Conservation (phyloP, 177 flowering plant genomes). For the Telopea speciosissima region DNA sequence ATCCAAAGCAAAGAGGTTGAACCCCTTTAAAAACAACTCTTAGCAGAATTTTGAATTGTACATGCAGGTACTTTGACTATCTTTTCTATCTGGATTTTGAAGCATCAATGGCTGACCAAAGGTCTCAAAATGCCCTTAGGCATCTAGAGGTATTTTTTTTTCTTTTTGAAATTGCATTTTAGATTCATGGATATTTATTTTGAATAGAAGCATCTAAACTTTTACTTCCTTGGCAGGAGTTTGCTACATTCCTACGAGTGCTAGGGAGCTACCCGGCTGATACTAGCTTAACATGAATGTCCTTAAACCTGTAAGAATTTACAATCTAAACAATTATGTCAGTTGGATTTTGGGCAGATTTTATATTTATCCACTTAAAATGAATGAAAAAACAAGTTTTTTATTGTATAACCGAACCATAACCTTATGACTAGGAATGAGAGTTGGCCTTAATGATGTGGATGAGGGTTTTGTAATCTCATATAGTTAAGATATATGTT, state of each 20-base stretch:
- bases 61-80: slow-evolving; percentile 72
- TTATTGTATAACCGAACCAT: too few relatives aligned
- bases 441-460: too few relatives aligned
- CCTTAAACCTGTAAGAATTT: slow-evolving; percentile 5
- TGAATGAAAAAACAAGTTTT: too few relatives aligned
- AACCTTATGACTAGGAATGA: too few relatives aligned
- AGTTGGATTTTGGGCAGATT: not conserved
- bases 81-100: slow-evolving; percentile 95
- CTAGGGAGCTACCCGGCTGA: slow-evolving; percentile 85
- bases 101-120: slow-evolving; percentile 86
- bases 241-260: slow-evolving; percentile 74
- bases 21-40: too few relatives aligned
- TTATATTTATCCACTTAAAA: not conserved
- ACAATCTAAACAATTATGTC: not conserved
- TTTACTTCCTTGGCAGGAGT: slow-evolving; percentile 48
- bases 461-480: too few relatives aligned
- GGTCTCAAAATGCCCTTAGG: slow-evolving; percentile 79
- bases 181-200: not conserved
- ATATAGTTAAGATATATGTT: too few relatives aligned
- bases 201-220: not conserved
- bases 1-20: too few relatives aligned
- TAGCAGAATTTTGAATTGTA: not conserved
- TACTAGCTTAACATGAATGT: slow-evolving; percentile 37
- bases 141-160: slow-evolving; percentile 50
- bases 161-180: not conserved